Evolutionary conservation across 2,329 filamentous ascomycete species (phyloP), one percentile per base, ranked within the genome.

Genomic region (Reticulascus tulasneorum): DNA sequence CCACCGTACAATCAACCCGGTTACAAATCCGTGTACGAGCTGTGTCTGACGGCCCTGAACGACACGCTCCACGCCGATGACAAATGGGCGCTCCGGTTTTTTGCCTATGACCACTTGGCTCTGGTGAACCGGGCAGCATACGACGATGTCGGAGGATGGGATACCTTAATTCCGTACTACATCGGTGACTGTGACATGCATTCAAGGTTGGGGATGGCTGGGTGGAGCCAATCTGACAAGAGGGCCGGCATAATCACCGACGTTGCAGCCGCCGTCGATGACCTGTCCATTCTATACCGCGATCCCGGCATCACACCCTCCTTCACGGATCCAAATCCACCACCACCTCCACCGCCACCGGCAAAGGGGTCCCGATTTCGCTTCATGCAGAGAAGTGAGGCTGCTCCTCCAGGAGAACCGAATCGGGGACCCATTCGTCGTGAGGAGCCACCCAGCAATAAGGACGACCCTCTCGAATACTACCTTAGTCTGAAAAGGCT

Each of bases 121-220:
- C 58, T 79, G 4, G 71, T 79, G 23, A 79, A 80, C 47, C 69
- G 69, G 9, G 56, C 51, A 6, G 68, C 73, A 0, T 70, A 69
- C 47, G 63, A 68, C 37, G 61, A 66, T 19, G 62, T 77, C 5
- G 64, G 75, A 13, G 71, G 64, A 2, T 80, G 74, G 71, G 76
- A 80, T 47, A 69, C 69, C 0, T 56, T 72, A 37, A 77, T 81
- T 26, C 71, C 74, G 0, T 79, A 71, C 48, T 78, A 79, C 50
- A 63, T 69, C 44, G 73, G 68, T 22, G 75, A 79, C 47, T 79
- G 73, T 53, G 74, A 77, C 47, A 68, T 73, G 59, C 69, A 77
- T 46, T 56, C 56, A 11, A 63, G 73, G 6, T 45, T 75, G 6
- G 42, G 47, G 8, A 72, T 74, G 65, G 55, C 51, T 8, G 60